Base-by-base conservation (phyloP, 164 flowering plant species). In the Warburgia ugandensis region DNA sequence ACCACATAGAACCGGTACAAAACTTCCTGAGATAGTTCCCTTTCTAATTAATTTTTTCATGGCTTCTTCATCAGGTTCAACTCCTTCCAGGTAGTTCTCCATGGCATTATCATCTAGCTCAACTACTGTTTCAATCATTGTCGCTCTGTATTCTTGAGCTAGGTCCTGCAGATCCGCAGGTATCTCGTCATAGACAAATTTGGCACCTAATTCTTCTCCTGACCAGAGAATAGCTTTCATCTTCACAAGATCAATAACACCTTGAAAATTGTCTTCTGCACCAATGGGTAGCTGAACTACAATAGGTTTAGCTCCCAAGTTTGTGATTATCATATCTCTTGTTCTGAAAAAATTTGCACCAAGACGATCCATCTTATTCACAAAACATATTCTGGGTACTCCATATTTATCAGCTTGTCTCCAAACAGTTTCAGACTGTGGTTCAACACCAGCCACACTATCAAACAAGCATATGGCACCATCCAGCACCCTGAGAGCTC, bases 391-490 rank as follows among this genome's bases (percentile, higher is more conserved):
- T 49, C 97, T 77, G 3, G 97, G 99, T 6, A 89, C 97, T 9
- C 94, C 96, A 58, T 94, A 89, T 53, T 74, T 89, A 61, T 89
- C 97, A 40, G 97, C 97, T 71, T 89, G 99, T 65, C 99, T 77
- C 96, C 97, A 89, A 13, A 89, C 99, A 28, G 99, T 94, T 64
- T 89, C 97, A 23, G 99, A 94, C 56, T 86, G 99, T 5, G 97
- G 95, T 54, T 94, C 97, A 35, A 94, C 99, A 25, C 99, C 97
- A 50, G 97, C 96, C 64, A 94, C 99, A 72, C 96, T 89, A 66
- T 89, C 96, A 61, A 94, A 89, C 68, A 94, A 67, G 65, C 96
- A 86, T 33, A 94, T 76, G 33, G 97, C 88, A 63, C 99, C 99
- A 70, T 94, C 99, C 67, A 89, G 60, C 39, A 89, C 99, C 58